Evolutionary conservation across 2,329 filamentous ascomycete genomes (phyloP).

Genomic region (Diaporthe nobilis): DNA sequence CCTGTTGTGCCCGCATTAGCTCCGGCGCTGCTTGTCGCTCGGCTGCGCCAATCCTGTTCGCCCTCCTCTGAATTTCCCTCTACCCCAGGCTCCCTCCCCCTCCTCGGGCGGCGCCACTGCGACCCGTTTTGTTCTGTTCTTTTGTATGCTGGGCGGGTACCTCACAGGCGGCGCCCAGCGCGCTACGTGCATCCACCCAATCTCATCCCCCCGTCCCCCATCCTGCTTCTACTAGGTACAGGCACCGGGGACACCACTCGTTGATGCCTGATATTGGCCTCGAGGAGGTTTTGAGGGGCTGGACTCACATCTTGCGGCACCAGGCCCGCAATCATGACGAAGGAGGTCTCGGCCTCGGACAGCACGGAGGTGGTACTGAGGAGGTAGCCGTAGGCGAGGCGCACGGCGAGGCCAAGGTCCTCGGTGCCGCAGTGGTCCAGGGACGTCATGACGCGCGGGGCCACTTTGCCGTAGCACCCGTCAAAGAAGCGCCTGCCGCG

Average conservation of each 20-base stretch:
- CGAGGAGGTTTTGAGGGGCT: not conserved
- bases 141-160: not conserved
- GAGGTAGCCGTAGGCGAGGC: constrained; percentile 63
- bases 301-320: constrained; percentile 64
- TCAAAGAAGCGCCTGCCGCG: constrained; percentile 64
- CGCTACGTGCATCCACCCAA: constrained; percentile 14
- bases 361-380: constrained; percentile 63
- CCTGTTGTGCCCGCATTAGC: constrained; percentile 49
- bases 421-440: constrained; percentile 65
- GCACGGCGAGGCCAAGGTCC: constrained; percentile 62
- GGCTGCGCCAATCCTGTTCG: constrained; percentile 9
- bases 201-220: not conserved
- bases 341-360: constrained; percentile 63
- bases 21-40: constrained; percentile 24
- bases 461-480: constrained; percentile 64
- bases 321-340: constrained; percentile 64
- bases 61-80: not conserved
- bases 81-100: not conserved
- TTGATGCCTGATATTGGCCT: not conserved
- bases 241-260: not conserved
- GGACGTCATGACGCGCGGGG: constrained; percentile 60
- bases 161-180: constrained; percentile 11
- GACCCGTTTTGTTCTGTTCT: not conserved
- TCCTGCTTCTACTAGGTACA: not conserved
- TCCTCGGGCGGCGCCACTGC: not conserved